These are phyloP conservation scores for Fraxinus floribunda DNA, from an alignment of 305 asterid species.

Conservation along the genomic window DNA sequence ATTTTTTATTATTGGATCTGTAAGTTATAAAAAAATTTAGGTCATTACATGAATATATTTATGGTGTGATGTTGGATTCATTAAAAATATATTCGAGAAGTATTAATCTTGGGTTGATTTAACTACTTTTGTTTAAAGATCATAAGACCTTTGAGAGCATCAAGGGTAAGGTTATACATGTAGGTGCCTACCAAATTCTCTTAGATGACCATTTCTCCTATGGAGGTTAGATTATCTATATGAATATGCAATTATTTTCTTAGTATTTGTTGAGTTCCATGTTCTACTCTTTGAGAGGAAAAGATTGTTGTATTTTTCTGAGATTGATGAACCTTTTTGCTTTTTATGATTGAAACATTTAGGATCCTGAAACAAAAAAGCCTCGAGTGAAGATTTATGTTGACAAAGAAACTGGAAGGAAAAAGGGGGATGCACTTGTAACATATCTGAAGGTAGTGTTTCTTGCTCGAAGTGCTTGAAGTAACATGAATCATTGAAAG, in stretches of 20 bases:
- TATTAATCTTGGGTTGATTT: background rate
- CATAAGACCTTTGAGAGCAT: background rate
- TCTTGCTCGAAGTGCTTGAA: conserved; percentile 21
- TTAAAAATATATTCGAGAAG: background rate
- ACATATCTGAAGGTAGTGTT: conserved; percentile 76
- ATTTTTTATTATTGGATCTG: background rate
- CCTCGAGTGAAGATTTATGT: conserved; percentile 88
- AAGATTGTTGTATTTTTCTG: background rate
- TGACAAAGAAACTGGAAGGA: conserved; percentile 78
- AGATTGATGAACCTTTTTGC: conserved; percentile 21
- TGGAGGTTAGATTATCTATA: background rate
- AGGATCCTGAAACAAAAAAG: conserved; percentile 93
- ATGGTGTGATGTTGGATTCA: background rate
- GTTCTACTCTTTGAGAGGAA: conserved; percentile 7
- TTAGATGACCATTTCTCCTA: background rate
- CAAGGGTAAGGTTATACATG: background rate
- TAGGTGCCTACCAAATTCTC: background rate
- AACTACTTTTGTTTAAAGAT: background rate
- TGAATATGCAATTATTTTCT: background rate
- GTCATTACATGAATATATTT: background rate
- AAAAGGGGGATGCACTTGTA: conserved; percentile 93
- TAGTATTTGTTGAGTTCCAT: background rate
- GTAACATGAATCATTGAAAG: background rate
- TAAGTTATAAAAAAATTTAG: background rate
- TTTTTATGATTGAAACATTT: conserved; percentile 27